These are phyloP conservation scores for Citropsis articulata DNA, from an alignment of 345 rosid species.

Conservation along the genomic window DNA sequence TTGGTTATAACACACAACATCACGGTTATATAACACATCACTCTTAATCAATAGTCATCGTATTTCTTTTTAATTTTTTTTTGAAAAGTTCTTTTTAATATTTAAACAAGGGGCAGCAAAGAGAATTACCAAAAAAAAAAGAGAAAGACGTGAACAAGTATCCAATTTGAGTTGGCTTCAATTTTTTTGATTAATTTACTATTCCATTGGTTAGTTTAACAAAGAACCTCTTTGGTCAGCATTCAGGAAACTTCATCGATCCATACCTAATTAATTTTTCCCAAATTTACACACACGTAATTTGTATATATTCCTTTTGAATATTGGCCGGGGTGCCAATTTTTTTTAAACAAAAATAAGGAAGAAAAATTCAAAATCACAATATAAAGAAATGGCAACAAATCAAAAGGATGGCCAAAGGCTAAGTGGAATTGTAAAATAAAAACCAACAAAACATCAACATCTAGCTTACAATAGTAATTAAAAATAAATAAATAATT, in stretches of 20 bases:
- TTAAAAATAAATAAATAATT: conserved; percentile 20
- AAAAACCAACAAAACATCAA: neutral
- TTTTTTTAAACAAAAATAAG: neutral
- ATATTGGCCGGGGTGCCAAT: neutral
- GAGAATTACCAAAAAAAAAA: neutral
- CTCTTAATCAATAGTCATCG: no score
- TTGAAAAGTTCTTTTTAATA: no score
- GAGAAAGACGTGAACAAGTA: neutral
- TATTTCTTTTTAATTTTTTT: no score
- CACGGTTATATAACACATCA: no score
- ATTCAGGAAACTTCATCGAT: neutral
- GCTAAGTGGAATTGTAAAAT: neutral
- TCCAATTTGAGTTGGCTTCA: neutral
- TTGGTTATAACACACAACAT: no score
- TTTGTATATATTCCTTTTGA: neutral
- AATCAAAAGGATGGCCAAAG: neutral
- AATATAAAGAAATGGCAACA: neutral
- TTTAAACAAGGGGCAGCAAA: no score
- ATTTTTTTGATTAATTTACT: neutral
- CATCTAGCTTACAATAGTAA: conserved; percentile 11
- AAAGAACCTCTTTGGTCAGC: neutral
- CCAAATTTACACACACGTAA: neutral
- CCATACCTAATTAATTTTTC: neutral
- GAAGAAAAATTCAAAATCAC: neutral
- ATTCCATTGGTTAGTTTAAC: neutral